These are phyloP conservation scores for Termitomyces sp. DNA, from an alignment of 768 basidiomycete species.

Conservation along the genomic window DNA sequence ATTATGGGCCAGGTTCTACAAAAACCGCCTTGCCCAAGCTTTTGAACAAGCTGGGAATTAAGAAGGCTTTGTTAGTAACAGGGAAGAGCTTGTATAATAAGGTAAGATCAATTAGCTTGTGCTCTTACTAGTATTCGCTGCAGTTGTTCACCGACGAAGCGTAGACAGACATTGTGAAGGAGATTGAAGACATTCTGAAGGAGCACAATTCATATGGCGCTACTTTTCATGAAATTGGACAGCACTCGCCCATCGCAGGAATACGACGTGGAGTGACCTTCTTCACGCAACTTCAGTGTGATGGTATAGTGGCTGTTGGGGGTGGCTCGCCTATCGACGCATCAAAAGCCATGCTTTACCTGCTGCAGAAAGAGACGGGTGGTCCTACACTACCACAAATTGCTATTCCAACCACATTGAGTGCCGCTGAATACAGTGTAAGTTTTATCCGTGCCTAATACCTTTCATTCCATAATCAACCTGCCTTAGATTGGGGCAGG, in stretches of 20 bases:
- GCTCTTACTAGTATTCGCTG: not conserved
- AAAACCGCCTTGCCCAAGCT: constrained; percentile 60
- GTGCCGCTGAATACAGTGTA: constrained; percentile 72
- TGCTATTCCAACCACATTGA: constrained; percentile 78
- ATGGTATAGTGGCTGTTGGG: constrained; percentile 68
- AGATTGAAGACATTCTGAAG: constrained; percentile 50
- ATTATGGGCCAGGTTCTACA: constrained; percentile 68
- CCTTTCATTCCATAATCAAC: not conserved
- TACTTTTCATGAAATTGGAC: constrained; percentile 68
- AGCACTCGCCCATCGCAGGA: constrained; percentile 66
- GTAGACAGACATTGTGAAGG: constrained; percentile 57
- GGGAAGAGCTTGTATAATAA: constrained; percentile 64
- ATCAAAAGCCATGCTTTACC: constrained; percentile 65
- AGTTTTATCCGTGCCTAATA: constrained; percentile 10
- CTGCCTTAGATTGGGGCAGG: constrained; percentile 54
- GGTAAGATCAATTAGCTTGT: constrained; percentile 25
- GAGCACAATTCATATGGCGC: constrained; percentile 53
- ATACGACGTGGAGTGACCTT: constrained; percentile 50
- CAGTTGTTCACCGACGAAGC: not conserved
- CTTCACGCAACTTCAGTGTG: constrained; percentile 52
- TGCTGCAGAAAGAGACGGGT: constrained; percentile 50
- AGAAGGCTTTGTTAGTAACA: constrained; percentile 67
- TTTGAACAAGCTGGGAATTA: constrained; percentile 44
- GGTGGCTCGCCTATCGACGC: constrained; percentile 82
- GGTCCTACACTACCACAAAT: constrained; percentile 57